Evolutionary conservation across 2,329 filamentous ascomycete species (phyloP).

Genomic region (Fusarium nematophilum): DNA sequence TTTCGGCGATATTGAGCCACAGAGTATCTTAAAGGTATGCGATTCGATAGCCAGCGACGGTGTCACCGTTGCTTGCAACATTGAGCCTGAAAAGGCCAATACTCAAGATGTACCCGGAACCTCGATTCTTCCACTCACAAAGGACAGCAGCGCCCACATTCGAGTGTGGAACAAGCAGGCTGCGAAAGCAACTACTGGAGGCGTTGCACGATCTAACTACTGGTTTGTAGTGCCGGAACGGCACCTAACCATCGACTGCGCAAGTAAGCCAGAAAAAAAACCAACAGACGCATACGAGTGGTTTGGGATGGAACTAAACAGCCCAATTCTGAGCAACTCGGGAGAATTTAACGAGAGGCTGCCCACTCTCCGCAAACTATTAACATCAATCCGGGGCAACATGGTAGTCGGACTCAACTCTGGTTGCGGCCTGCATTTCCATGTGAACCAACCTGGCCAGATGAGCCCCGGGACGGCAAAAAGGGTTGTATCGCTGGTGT

Average conservation of each 20-base stretch:
- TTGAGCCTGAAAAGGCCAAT: conserved; percentile 10
- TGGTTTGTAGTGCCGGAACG: conserved; percentile 40
- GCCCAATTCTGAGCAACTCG: conserved; percentile 32
- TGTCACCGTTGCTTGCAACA: conserved; percentile 33
- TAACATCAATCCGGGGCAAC: conserved; percentile 27
- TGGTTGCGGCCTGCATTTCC: conserved; percentile 42
- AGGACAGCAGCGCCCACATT: conserved; percentile 20
- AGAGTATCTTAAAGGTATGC: conserved; percentile 37
- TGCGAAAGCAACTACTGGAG: neutral
- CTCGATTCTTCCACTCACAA: conserved; percentile 21
- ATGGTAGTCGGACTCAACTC: conserved; percentile 42
- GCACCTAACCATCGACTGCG: conserved; percentile 36
- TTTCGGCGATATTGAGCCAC: conserved; percentile 13
- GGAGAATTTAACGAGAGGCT: conserved; percentile 35
- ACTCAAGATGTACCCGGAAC: conserved; percentile 11
- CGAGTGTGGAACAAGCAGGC: conserved; percentile 36
- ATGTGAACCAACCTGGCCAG: conserved; percentile 35
- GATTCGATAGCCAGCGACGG: conserved; percentile 32
- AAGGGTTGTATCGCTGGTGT: conserved; percentile 34
- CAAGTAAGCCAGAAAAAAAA: conserved; percentile 20
- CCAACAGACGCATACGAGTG: conserved; percentile 37
- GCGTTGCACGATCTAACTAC: conserved; percentile 18
- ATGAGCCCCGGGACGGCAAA: conserved; percentile 33
- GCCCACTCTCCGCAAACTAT: conserved; percentile 33
- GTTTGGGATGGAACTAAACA: conserved; percentile 44